Base-by-base conservation (phyloP, 768 basidiomycete species). In the Kwoniella sp. region DNA sequence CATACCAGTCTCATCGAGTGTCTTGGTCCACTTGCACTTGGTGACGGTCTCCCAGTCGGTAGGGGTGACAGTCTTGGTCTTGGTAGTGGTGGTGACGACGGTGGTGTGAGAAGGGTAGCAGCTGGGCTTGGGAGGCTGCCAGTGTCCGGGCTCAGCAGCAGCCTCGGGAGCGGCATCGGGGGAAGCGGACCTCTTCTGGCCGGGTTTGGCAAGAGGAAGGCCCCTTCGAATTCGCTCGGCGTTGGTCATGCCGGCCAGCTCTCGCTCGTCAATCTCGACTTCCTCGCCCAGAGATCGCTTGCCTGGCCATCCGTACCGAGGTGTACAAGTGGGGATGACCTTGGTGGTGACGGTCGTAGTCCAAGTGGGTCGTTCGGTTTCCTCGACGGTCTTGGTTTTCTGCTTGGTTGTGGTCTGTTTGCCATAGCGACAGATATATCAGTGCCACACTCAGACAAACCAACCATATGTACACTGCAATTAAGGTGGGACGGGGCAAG, bases 151-250 rank as follows among this genome's bases (percentile, higher is more conserved):
- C 41, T 47, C 34, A 47, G 37, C 34, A 41, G 25, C 58, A 4
- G 29, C 34, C 2, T 60, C 58, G 17, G 22, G n/a, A 13, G 51
- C 34, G 13, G 22, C n/a, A 0, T 57, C 37, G n/a, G 30, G 41
- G 4, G 9, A 12, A 29, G 47, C 52, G 30, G 15, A 29, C 29
- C 30, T 29, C 37, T 56, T 59, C 52, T 52, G 25, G 22, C 50
- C 47, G 25, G 66, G 66, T 15, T 23, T 50, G 28, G 56, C 41
- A 26, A 68, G 28, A 7, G 67, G 67, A 13, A 68, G 53, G 38
- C 67, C 67, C 12, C 67, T 2, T 55, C 58, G 63, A 25, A 68
- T n/a, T 20, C 67, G 41, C 30, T 68, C 38, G 23, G 52, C 67
- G 45, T 68, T 68, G 53, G 67, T 63, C 15, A 68, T n/a, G 29